Evolutionary conservation across 441 rosid species (phyloP).

Genomic region (Corymbia citriodora): DNA sequence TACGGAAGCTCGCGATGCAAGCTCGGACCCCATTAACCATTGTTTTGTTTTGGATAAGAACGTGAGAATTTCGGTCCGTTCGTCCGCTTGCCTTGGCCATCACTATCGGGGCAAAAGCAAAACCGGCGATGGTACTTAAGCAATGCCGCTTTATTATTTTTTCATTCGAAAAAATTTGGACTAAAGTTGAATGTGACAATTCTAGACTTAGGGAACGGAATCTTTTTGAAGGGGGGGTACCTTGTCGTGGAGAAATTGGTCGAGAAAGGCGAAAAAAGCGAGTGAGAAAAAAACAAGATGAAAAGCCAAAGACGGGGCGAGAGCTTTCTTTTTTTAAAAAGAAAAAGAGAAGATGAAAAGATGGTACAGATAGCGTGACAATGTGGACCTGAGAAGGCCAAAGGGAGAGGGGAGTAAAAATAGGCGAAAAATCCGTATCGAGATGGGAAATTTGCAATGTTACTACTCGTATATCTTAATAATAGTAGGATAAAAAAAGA

Average conservation of each 20-base stretch:
- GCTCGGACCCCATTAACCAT: neutral
- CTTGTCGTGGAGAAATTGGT: neutral
- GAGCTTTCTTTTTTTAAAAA: neutral
- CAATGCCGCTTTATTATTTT: neutral
- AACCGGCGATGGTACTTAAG: rapidly evolving
- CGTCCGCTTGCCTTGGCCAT: neutral
- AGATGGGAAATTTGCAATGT: too few species aligned
- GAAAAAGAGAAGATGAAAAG: neutral
- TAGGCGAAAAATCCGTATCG: too few species aligned
- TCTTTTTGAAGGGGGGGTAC: neutral
- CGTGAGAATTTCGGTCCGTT: neutral
- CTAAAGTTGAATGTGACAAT: neutral
- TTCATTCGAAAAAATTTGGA: neutral
- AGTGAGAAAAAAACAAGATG: neutral
- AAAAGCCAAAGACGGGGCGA: neutral
- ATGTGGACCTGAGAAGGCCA: too few species aligned
- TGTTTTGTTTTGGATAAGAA: neutral
- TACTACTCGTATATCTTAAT: too few species aligned
- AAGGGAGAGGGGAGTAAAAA: too few species aligned
- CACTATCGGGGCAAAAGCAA: neutral
- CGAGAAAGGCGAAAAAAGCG: neutral
- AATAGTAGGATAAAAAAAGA: too few species aligned
- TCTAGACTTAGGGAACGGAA: neutral
- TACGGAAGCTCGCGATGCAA: neutral
- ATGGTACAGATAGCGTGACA: neutral